Conservation (phyloP, 1,139 yeast genomes). For the Debaryomyces psychrophilus region DNA sequence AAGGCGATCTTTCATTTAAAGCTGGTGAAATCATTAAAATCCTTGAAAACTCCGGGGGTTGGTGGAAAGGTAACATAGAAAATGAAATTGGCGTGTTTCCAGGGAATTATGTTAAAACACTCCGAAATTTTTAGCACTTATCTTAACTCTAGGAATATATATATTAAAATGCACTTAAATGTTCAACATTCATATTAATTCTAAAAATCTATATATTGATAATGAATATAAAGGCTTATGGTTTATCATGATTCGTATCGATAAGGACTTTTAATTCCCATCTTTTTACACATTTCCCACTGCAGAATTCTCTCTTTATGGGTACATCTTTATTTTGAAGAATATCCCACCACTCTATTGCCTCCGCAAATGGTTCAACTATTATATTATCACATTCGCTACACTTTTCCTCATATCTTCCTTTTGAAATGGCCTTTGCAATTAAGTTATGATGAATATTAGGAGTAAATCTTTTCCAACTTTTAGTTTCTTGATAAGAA, state of each 20-base stretch:
- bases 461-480: conserved; percentile 46
- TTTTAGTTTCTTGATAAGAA: conserved; percentile 46
- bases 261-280: conserved; percentile 22
- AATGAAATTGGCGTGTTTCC: conserved; percentile 60
- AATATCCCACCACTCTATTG: conserved; percentile 52
- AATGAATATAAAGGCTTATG: not conserved
- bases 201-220: conserved; percentile 6
- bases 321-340: conserved; percentile 43
- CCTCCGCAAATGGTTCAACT: conserved; percentile 48
- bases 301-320: conserved; percentile 43
- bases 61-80: conserved; percentile 65
- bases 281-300: conserved; percentile 37
- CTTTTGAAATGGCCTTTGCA: conserved; percentile 42
- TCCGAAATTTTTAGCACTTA: not conserved
- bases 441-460: conserved; percentile 37
- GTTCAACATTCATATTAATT: not conserved
- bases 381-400: conserved; percentile 38
- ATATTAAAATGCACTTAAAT: not conserved
- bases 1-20: conserved; percentile 53
- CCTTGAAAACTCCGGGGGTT: conserved; percentile 44
- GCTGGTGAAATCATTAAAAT: conserved; percentile 54
- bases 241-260: conserved; percentile 1
- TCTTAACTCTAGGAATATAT: not conserved
- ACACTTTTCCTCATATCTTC: conserved; percentile 42
- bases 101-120: conserved; percentile 47